phyloP scores from a whole-genome alignment of 345 rosid genomes.

The Hibiscus trionum region DNA sequence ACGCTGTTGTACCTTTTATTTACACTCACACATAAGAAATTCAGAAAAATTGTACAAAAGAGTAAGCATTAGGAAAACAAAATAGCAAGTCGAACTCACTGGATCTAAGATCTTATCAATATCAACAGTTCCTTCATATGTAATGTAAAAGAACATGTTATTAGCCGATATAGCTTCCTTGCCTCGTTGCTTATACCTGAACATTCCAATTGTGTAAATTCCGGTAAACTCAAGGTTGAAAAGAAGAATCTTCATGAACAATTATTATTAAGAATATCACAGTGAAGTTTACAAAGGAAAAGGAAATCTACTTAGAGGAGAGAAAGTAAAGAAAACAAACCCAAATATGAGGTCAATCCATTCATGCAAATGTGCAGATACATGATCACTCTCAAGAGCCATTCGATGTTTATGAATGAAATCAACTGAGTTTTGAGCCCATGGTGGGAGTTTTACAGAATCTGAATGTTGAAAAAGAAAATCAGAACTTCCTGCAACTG shows the following conservation, averaged over 20 bases:
- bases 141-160: conserved; percentile 93
- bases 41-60: conserved; percentile 8
- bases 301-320: background rate
- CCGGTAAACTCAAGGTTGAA: background rate
- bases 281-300: background rate
- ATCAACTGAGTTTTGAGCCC: conserved; percentile 92
- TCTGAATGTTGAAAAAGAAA: conserved; percentile 33
- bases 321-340: conserved; percentile 28
- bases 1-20: conserved; percentile 71
- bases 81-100: conserved; percentile 37
- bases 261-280: background rate
- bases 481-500: conserved; percentile 1
- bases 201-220: conserved; percentile 16
- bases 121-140: conserved; percentile 93
- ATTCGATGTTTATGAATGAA: conserved; percentile 87
- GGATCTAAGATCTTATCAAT: conserved; percentile 84
- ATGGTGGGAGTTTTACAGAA: conserved; percentile 86
- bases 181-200: conserved; percentile 94
- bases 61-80: conserved; percentile 5
- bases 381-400: conserved; percentile 98
- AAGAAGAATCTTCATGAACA: background rate
- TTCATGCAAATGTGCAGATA: conserved; percentile 89
- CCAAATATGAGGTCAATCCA: conserved; percentile 99
- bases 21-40: conserved; percentile 11
- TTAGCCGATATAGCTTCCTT: conserved; percentile 92